phyloP scores from a whole-genome alignment of 176 grass and related monocot species.

The Oryza punctata region DNA sequence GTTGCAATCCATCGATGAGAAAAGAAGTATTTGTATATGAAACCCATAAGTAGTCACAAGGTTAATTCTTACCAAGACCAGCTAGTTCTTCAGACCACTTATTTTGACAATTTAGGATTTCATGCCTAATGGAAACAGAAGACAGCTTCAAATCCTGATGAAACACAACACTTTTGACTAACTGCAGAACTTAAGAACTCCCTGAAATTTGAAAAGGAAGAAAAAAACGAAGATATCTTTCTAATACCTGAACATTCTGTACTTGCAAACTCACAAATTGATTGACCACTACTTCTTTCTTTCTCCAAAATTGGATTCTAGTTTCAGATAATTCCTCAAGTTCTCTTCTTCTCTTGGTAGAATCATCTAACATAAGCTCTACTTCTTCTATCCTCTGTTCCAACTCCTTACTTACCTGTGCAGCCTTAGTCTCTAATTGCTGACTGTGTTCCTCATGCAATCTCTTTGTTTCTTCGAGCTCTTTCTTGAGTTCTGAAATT shows the following conservation, averaged over 20 bases:
- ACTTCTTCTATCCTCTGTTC: constrained; percentile 59
- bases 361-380: constrained; percentile 57
- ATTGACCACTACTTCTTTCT: constrained; percentile 43
- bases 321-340: constrained; percentile 49
- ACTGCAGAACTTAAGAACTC: constrained; percentile 28
- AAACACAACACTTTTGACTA: constrained; percentile 36
- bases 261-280: constrained; percentile 52
- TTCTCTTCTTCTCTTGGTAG: constrained; percentile 56
- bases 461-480: constrained; percentile 45
- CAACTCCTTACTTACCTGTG: constrained; percentile 44
- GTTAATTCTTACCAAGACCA: constrained; percentile 51
- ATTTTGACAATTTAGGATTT: constrained; percentile 52
- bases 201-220: constrained; percentile 4
- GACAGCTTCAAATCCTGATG: constrained; percentile 72
- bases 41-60: constrained; percentile 1
- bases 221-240: not conserved
- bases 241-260: constrained; percentile 56
- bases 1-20: constrained; percentile 12
- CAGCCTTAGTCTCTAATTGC: constrained; percentile 46
- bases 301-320: constrained; percentile 52
- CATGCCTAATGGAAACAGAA: constrained; percentile 60
- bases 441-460: constrained; percentile 39
- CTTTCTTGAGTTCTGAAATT: constrained; percentile 53
- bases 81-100: constrained; percentile 68
- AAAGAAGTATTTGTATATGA: constrained; percentile 8